phyloP scores from a whole-genome alignment of 805 yeast species.

The Yarrowia phangngaensis region DNA sequence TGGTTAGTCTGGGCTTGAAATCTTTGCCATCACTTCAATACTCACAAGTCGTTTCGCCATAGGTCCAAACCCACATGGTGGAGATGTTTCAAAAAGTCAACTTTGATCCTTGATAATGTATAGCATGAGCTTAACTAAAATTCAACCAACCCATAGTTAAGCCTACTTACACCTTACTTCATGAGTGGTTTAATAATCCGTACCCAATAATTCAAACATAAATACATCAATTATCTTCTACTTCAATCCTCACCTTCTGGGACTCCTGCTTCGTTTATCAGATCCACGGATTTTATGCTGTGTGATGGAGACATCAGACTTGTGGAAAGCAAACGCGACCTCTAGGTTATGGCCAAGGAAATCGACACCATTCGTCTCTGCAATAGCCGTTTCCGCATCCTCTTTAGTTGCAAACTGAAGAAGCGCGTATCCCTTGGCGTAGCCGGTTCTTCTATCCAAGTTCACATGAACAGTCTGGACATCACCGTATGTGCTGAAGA shows the following conservation, averaged over 20 bases:
- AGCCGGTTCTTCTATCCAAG: constrained; percentile 46
- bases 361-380: constrained; percentile 37
- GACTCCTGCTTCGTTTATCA: constrained; percentile 21
- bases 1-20: too few species aligned
- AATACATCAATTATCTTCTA: neutral
- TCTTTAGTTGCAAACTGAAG: constrained; percentile 39
- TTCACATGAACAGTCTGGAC: constrained; percentile 44
- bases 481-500: constrained; percentile 44
- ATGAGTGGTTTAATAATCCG: too few species aligned
- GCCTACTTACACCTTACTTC: too few species aligned
- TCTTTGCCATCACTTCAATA: neutral
- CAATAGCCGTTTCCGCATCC: constrained; percentile 41
- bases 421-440: constrained; percentile 45
- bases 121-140: too few species aligned
- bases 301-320: constrained; percentile 10
- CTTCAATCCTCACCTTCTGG: neutral
- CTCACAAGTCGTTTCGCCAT: constrained; percentile 15
- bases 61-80: constrained; percentile 23
- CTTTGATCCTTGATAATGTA: neutral
- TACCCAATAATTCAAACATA: too few species aligned
- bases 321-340: constrained; percentile 43
- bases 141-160: too few species aligned
- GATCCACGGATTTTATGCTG: constrained; percentile 14
- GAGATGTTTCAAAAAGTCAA: neutral
- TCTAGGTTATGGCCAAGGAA: constrained; percentile 39